phyloP scores from a whole-genome alignment of 2,329 filamentous ascomycete genomes.

The Colletotrichum salicis region DNA sequence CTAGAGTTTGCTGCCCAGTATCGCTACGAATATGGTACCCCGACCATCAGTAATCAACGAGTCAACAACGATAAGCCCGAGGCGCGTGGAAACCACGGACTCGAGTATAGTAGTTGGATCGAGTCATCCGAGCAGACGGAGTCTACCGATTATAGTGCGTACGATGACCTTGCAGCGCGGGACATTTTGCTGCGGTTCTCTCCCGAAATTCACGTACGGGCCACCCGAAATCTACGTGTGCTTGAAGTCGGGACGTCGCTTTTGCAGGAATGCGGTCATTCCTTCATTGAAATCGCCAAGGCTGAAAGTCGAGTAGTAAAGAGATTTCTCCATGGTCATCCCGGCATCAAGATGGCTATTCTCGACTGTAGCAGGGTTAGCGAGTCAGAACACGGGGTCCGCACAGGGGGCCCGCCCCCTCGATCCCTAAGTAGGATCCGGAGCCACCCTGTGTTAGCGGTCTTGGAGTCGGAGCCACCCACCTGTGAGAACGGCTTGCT shows the following conservation, averaged over 20 bases:
- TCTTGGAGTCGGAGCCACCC: slow-evolving; percentile 31
- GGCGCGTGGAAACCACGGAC: background rate
- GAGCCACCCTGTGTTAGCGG: background rate
- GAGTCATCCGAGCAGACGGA: background rate
- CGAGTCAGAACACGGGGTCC: slow-evolving; percentile 22
- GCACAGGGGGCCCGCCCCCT: background rate
- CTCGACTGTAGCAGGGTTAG: slow-evolving; percentile 47
- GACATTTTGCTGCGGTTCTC: background rate
- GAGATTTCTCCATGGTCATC: slow-evolving; percentile 47
- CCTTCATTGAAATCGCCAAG: slow-evolving; percentile 53
- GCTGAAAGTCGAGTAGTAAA: slow-evolving; percentile 51
- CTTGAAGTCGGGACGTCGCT: slow-evolving; percentile 44
- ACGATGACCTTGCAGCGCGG: background rate
- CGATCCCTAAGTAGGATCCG: slow-evolving; percentile 3
- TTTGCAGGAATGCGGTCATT: slow-evolving; percentile 53
- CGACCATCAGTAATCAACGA: background rate
- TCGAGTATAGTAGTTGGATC: background rate
- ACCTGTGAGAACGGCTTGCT: slow-evolving; percentile 56
- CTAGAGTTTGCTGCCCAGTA: background rate
- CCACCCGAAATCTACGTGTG: slow-evolving; percentile 31
- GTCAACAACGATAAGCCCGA: too few relatives aligned
- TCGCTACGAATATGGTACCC: background rate
- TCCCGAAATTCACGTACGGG: slow-evolving; percentile 11
- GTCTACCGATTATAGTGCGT: background rate
- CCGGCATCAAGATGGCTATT: slow-evolving; percentile 53